Percentiles rank a stretch among this genome's conserved stretches.
phyloP scores from a whole-genome alignment of 768 basidiomycete species.

The Neoboletus magnificus region DNA sequence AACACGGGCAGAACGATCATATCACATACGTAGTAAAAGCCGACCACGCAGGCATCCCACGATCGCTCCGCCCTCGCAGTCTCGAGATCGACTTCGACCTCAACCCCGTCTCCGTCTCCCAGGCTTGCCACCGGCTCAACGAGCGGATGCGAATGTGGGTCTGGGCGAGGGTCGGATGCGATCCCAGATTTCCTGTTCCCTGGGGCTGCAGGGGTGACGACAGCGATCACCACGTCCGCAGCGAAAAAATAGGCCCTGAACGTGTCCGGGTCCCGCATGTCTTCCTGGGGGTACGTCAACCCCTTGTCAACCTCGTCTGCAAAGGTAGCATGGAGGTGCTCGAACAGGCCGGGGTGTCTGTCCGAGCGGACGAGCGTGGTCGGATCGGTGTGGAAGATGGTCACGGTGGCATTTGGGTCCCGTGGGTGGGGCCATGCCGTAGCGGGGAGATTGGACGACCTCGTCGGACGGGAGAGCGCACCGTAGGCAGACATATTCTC shows the following conservation, averaged over 20 bases:
- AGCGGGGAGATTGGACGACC: slow-evolving; percentile 37
- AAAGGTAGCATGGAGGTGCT: slow-evolving; percentile 61
- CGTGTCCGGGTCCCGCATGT: slow-evolving; percentile 43
- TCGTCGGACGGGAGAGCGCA: slow-evolving; percentile 40
- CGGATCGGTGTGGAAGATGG: slow-evolving; percentile 38
- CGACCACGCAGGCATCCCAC: slow-evolving; percentile 72
- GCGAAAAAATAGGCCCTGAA: slow-evolving; percentile 80
- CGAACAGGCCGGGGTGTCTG: slow-evolving; percentile 48
- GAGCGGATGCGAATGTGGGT: background rate
- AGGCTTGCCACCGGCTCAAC: background rate
- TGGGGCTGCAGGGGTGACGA: slow-evolving; percentile 24
- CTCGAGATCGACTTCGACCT: slow-evolving; percentile 35
- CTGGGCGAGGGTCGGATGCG: too few species aligned
- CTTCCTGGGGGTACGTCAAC: slow-evolving; percentile 83
- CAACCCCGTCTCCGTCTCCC: background rate
- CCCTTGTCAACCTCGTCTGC: slow-evolving; percentile 74
- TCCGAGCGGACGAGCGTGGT: slow-evolving; percentile 13
- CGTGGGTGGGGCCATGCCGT: slow-evolving; percentile 45
- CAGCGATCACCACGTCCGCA: slow-evolving; percentile 70
- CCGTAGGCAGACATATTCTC: slow-evolving; percentile 72
- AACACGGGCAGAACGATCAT: background rate
- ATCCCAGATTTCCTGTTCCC: too few species aligned
- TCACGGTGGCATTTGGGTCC: slow-evolving; percentile 18
- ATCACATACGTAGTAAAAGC: slow-evolving; percentile 69
- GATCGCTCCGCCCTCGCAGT: slow-evolving; percentile 44